A percentile compares a stretch with the other conserved stretches of the same genome.
These are phyloP conservation scores for Cenchrus purpureus DNA, from an alignment of 176 grass and related monocot species.

Conservation along the genomic window DNA sequence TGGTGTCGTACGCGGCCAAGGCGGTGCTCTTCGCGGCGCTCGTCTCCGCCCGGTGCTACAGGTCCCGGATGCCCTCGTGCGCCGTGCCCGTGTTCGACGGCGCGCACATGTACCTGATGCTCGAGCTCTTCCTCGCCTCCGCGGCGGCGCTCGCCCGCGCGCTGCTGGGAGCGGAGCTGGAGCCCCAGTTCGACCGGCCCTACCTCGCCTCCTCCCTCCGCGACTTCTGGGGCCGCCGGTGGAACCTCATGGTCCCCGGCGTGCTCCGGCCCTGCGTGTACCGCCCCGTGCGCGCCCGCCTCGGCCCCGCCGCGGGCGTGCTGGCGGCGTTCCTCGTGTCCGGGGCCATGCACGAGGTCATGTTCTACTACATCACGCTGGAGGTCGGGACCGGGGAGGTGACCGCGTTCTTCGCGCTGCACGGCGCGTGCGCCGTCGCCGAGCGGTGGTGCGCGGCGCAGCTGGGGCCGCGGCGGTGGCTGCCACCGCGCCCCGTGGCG, in stretches of 20 bases:
- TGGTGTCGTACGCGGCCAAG: conserved; percentile 51
- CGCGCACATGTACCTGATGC: conserved; percentile 63
- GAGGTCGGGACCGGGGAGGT: conserved; percentile 51
- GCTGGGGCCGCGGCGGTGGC: conserved; percentile 15
- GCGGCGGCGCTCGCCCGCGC: conserved; percentile 45
- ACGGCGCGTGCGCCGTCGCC: conserved; percentile 53
- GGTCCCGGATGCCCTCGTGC: conserved; percentile 36
- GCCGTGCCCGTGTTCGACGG: conserved; percentile 48
- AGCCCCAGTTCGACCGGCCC: conserved; percentile 74
- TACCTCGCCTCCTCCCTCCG: conserved; percentile 57
- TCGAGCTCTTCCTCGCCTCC: conserved; percentile 58
- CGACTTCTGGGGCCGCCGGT: conserved; percentile 73
- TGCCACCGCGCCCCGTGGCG: conserved; percentile 32
- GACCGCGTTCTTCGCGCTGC: conserved; percentile 60
- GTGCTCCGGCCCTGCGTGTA: conserved; percentile 75
- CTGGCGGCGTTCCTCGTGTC: conserved; percentile 69
- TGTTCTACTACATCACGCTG: conserved; percentile 75
- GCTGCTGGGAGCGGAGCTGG: conserved; percentile 58
- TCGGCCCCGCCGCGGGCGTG: conserved; percentile 49
- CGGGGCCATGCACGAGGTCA: conserved; percentile 73
- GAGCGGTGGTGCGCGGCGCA: conserved; percentile 41
- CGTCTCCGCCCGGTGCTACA: conserved; percentile 41
- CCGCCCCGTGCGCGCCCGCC: conserved; percentile 51
- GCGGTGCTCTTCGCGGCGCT: conserved; percentile 45
- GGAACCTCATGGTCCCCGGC: conserved; percentile 78